Percentiles rank a stretch among this genome's conserved stretches.
These are phyloP conservation scores for Taiwanofungus camphoratus DNA, from an alignment of 1,284 basidiomycete species.

Conservation along the genomic window DNA sequence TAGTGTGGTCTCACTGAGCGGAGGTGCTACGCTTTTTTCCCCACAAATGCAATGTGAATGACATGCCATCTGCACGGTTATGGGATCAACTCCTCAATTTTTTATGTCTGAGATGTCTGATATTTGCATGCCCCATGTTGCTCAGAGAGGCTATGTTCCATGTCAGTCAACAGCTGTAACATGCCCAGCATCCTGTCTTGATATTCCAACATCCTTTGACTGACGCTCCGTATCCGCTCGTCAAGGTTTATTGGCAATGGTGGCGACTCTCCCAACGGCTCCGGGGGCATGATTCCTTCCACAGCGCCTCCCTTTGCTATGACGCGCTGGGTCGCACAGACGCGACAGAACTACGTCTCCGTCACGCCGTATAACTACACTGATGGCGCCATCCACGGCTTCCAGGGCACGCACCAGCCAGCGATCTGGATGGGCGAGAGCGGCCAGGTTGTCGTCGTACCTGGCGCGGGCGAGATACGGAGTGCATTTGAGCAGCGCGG, in stretches of 20 bases:
- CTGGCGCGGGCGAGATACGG: slow-evolving; percentile 50
- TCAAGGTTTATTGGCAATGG: slow-evolving; percentile 62
- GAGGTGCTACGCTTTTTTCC: no score
- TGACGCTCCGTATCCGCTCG: neutral
- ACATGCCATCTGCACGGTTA: no score
- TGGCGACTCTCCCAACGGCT: slow-evolving; percentile 62
- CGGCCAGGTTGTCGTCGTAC: slow-evolving; percentile 57
- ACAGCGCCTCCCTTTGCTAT: slow-evolving; percentile 76
- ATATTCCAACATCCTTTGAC: no score
- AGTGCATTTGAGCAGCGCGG: slow-evolving; percentile 56
- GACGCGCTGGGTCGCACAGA: slow-evolving; percentile 77
- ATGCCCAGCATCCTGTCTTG: no score
- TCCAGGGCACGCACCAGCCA: slow-evolving; percentile 77
- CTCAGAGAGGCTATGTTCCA: no score
- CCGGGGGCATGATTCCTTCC: slow-evolving; percentile 66
- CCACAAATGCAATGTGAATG: no score
- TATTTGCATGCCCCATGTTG: no score
- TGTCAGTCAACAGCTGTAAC: no score
- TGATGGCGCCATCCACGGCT: slow-evolving; percentile 59
- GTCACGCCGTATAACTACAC: slow-evolving; percentile 76
- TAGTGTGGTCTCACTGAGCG: neutral
- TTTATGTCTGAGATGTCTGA: no score
- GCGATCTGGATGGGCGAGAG: slow-evolving; percentile 92
- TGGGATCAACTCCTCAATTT: no score
- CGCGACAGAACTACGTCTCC: slow-evolving; percentile 68